Percentiles rank a stretch among this genome's conserved stretches.
Conservation (phyloP, 768 basidiomycete species). For the Trametes gibbosa region DNA sequence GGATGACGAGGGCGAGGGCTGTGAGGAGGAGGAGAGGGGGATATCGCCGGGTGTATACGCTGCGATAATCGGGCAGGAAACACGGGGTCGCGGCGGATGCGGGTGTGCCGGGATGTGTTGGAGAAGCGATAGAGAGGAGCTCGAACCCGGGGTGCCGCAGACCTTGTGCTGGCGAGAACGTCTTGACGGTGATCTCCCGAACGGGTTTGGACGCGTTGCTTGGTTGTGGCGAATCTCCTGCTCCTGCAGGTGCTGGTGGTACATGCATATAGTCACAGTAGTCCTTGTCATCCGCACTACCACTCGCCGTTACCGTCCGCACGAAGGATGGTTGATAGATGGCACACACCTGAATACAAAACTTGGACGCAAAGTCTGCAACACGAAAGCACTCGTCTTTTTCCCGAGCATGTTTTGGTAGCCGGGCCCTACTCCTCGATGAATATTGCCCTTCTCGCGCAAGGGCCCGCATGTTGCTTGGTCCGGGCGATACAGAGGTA, state of each 20-base stretch:
- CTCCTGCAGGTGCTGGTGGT: constrained; percentile 26
- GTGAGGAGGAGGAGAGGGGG: constrained; percentile 60
- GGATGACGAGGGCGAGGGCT: constrained; percentile 42
- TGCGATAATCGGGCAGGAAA: constrained; percentile 69
- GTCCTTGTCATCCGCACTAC: constrained; percentile 87
- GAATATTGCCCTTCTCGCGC: constrained; percentile 70
- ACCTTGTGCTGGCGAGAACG: constrained; percentile 75
- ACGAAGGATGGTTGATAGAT: background rate
- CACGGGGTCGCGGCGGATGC: constrained; percentile 70
- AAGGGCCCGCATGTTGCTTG: constrained; percentile 73
- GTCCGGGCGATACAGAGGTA: constrained; percentile 78
- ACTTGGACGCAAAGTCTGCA: constrained; percentile 62
- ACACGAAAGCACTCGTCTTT: constrained; percentile 70
- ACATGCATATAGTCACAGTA: constrained; percentile 77
- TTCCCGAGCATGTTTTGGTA: constrained; percentile 84
- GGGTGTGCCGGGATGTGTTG: constrained; percentile 25
- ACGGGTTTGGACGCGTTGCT: constrained; percentile 30
- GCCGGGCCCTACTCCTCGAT: constrained; percentile 73
- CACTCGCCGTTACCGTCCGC: background rate
- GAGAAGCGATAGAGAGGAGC: constrained; percentile 65
- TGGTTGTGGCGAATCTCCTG: constrained; percentile 18
- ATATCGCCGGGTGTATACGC: constrained; percentile 61
- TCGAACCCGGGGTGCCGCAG: constrained; percentile 82
- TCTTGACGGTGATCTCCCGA: constrained; percentile 85
- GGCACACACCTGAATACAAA: constrained; percentile 65